Base-by-base conservation (phyloP, 805 yeast genomes). In the Ogataea salicorniae region DNA sequence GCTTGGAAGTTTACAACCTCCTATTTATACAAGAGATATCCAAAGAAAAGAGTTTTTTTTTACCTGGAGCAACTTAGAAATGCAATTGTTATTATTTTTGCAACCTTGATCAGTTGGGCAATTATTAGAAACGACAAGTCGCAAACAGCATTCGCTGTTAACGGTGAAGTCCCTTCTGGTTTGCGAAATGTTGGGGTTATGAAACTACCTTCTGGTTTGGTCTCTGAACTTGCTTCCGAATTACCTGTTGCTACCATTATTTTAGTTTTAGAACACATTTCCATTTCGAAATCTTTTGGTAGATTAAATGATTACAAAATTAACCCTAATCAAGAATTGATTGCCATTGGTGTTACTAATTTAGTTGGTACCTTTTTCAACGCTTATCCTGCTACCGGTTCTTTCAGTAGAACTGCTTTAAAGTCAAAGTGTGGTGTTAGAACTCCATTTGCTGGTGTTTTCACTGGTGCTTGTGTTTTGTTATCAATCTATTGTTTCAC, bases 341-440 rank as follows among this genome's bases (percentile, higher is more conserved):
- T 91, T 61, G 97, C 97, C 38, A 91, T 91, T 67, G 97, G 97
- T 60, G 87, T 85, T 41, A 84, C 94, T 46, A 91, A 91, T 69
- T 75, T 91, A 64, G 75, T 91, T 57, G 97, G 97, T 57, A 88
- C 96, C 18, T 88, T 90, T 63, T 91, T 91, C 78, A 77, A 80
- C 60, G 96, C 97, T 7, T 91, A 91, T 66, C 97, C 97, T 8
- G 90, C 96, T 7, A 91, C 97, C 5, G 97, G 97, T 41, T 91
- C 97, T 1, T 91, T 91, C 67, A 87, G 95, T 17, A 83, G 97
- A 73, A 86, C 96, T 40, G 97, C 97, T 7, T 76, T 91, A 59
- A 91, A 92, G 70, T 84, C 95, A 44, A 91, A 91, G 69, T 91
- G 96, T 76, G 95, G 96, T 64, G 97, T 91, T 41, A 80, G 90